Base-by-base conservation (phyloP, 805 yeast species). In the Yarrowia sp. region DNA sequence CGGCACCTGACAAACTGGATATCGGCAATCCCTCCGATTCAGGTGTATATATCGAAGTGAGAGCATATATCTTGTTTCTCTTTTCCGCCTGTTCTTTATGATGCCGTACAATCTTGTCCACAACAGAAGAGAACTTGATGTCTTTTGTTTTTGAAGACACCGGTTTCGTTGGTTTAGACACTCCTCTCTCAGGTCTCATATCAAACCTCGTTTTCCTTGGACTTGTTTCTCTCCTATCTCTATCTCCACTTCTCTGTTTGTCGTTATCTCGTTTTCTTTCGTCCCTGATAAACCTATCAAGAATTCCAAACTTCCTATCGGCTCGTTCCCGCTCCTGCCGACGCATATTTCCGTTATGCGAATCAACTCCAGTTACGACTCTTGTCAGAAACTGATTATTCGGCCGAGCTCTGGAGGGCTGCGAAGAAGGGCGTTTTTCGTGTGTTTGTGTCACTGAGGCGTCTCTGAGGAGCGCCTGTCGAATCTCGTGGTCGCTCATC, bases 401-500 rank as follows among this genome's bases (percentile, higher is more conserved):
- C 15, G 61, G 61, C 8, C n/a, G n/a, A n/a, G n/a, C n/a, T n/a
- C n/a, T n/a, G n/a, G n/a, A n/a, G n/a, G n/a, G n/a, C n/a, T n/a
- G n/a, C n/a, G n/a, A n/a, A n/a, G n/a, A n/a, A n/a, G n/a, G n/a
- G n/a, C 43, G 32, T 18, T 32, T 33, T 32, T 22, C 28, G 28
- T 22, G 28, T 22, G 28, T 22, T 22, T 22, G 28, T 22, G 50
- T 10, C 36, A 15, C n/a, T 13, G 7, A 28, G 11, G 61, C 61
- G 39, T 55, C 61, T 13, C 61, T 36, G 28, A 55, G 13, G 31
- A 55, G 61, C n/a, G 61, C 45, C 47, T 55, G 36, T 55, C 61
- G 45, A 41, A 55, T 41, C 36, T 55, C 61, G 8, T 55, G 47
- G 47, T 55, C 61, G 47, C 61, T 55, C 61, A 55, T 55, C 11